Percentiles rank a stretch among this genome's conserved stretches.
Evolutionary conservation across 179 eudicot species (phyloP).

Genomic region (Beta corolliflora): DNA sequence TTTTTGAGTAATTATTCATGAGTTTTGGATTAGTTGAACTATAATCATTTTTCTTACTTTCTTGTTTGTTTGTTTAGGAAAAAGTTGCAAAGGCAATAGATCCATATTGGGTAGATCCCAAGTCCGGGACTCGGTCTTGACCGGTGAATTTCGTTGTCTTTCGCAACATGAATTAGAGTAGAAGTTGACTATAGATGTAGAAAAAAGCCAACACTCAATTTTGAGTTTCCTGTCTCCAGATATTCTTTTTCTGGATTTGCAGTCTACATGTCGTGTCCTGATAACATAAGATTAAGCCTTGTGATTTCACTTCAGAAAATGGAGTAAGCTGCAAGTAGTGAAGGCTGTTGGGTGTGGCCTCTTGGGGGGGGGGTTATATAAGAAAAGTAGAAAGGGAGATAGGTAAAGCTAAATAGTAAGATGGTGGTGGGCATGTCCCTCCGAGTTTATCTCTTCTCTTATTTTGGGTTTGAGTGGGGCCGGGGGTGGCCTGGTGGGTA

Average conservation of each 20-base stretch:
- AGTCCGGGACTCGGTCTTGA: background rate
- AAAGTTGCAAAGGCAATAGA: background rate
- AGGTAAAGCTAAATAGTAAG: no score
- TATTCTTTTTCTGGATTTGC: background rate
- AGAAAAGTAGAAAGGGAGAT: background rate
- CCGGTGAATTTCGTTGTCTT: background rate
- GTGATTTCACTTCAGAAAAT: background rate
- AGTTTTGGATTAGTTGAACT: background rate
- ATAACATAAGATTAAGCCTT: background rate
- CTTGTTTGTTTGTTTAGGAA: background rate
- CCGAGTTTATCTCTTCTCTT: no score
- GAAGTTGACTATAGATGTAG: background rate
- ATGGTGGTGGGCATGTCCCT: no score
- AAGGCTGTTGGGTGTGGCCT: background rate
- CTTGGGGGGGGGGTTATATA: no score
- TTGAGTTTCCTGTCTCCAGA: background rate
- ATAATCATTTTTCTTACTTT: background rate
- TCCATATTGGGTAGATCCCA: background rate
- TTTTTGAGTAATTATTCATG: background rate
- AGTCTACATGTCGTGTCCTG: background rate
- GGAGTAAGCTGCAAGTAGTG: background rate
- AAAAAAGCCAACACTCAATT: background rate
- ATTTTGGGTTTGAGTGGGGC: background rate
- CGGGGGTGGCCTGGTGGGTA: background rate
- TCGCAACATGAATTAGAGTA: background rate